Percentiles rank a stretch among this genome's conserved stretches.
Conservation (phyloP, 176 grass and related monocot genomes). For the Ananas comosus region DNA sequence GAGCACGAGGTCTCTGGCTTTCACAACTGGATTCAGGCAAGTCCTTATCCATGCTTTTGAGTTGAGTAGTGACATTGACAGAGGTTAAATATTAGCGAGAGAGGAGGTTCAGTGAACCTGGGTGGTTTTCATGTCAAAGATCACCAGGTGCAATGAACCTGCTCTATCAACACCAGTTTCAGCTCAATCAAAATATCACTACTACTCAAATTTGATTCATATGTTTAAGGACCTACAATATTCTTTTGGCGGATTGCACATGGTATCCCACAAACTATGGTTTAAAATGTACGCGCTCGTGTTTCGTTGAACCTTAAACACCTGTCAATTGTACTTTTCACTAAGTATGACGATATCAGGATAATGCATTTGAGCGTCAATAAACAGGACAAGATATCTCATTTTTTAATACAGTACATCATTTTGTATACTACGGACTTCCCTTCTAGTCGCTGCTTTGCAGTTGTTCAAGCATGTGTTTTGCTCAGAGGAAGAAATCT, state of each 20-base stretch:
- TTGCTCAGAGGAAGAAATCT: slow-evolving; percentile 6
- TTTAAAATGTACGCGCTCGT: not conserved
- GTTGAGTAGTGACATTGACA: not conserved
- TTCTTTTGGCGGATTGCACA: not conserved
- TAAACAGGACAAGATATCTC: too few species aligned
- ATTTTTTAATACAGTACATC: not conserved
- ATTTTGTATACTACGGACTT: not conserved
- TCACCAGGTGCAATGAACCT: too few species aligned
- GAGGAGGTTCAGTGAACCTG: not conserved
- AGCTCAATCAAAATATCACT: too few species aligned
- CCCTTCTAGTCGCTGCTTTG: not conserved
- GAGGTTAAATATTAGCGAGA: not conserved
- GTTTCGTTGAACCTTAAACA: too few species aligned
- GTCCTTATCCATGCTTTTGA: not conserved
- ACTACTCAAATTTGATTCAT: not conserved
- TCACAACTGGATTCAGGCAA: slow-evolving; percentile 99
- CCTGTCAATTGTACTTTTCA: too few species aligned
- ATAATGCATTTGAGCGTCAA: too few species aligned
- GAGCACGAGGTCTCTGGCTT: slow-evolving; percentile 81
- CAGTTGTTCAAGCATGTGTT: not conserved
- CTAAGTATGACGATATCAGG: too few species aligned
- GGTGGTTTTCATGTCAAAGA: too few species aligned
- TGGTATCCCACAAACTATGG: not conserved
- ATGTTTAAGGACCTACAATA: slow-evolving; percentile 1
- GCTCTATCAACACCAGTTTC: too few species aligned